Evolutionary conservation across 768 basidiomycete genomes (phyloP).

Genomic region (Pisolithus tinctorius): DNA sequence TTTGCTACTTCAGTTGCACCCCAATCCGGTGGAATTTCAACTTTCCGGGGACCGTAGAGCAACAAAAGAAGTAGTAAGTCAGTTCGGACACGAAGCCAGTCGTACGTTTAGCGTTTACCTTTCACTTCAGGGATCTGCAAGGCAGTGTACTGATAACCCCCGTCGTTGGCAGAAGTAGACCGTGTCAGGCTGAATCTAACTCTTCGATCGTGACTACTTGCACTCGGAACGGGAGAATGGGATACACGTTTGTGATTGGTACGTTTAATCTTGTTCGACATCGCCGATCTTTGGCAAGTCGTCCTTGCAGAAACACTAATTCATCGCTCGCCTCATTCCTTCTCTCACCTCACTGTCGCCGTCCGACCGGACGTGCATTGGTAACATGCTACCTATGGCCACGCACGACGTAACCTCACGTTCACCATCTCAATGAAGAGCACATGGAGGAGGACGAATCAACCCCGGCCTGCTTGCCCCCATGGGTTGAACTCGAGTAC

Average conservation of each 20-base stretch:
- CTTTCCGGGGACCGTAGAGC: too few relatives aligned
- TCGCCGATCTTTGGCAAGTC: not conserved
- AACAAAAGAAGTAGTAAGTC: too few relatives aligned
- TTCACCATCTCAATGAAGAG: slow-evolving; percentile 38
- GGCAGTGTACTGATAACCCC: too few relatives aligned
- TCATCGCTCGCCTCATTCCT: not conserved
- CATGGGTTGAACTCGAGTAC: slow-evolving; percentile 94
- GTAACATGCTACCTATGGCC: slow-evolving; percentile 2
- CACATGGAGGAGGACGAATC: slow-evolving; percentile 95
- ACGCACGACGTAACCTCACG: not conserved
- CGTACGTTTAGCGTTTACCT: too few relatives aligned
- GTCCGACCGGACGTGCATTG: not conserved
- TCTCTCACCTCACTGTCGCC: not conserved
- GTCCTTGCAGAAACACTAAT: not conserved
- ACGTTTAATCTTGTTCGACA: slow-evolving; percentile 3
- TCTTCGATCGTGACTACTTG: not conserved
- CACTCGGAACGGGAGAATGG: slow-evolving; percentile 26
- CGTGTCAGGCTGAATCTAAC: too few relatives aligned
- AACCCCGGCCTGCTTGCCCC: slow-evolving; percentile 60
- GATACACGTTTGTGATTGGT: slow-evolving; percentile 55
- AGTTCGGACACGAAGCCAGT: too few relatives aligned
- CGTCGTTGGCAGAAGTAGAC: too few relatives aligned
- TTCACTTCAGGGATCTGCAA: too few relatives aligned
- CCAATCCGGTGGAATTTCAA: too few relatives aligned
- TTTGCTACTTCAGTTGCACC: not conserved